Evolutionary conservation across 306 rosid genomes (phyloP).

Genomic region (Cicer cuneatum): DNA sequence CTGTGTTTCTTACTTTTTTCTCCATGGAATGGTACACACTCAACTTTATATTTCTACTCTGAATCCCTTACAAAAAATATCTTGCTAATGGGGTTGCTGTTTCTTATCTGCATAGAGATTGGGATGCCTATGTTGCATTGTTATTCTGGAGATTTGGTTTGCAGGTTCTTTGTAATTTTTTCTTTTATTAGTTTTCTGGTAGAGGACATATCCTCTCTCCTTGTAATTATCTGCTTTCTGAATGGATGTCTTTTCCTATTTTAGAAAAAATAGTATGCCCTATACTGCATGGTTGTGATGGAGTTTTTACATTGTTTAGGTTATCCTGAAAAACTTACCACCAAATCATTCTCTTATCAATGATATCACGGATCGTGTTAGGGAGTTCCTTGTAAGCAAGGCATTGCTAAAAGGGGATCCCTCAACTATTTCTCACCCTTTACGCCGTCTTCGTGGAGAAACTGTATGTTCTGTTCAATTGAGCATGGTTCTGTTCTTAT

Average conservation of each 20-base stretch:
- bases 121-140: slow-evolving; percentile 24
- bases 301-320: slow-evolving; percentile 55
- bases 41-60: neutral
- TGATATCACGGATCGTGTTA: slow-evolving; percentile 79
- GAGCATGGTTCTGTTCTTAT: slow-evolving; percentile 13
- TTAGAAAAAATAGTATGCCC: slow-evolving; percentile 10
- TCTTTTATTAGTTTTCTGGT: slow-evolving; percentile 4
- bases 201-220: slow-evolving; percentile 6
- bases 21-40: neutral
- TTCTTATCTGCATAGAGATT: slow-evolving; percentile 27
- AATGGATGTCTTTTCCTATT: neutral
- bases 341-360: slow-evolving; percentile 82
- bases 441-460: slow-evolving; percentile 75
- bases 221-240: slow-evolving; percentile 10
- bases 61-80: slow-evolving; percentile 7
- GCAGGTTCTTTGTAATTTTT: slow-evolving; percentile 23
- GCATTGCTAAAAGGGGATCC: slow-evolving; percentile 83
- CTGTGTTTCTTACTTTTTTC: too few species aligned
- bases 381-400: slow-evolving; percentile 85
- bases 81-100: slow-evolving; percentile 20
- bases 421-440: slow-evolving; percentile 57
- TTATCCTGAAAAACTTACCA: slow-evolving; percentile 84
- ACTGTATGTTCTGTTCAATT: slow-evolving; percentile 58
- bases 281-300: slow-evolving; percentile 41
- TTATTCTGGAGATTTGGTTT: slow-evolving; percentile 28